Evolutionary conservation across 148 eudicot genomes (phyloP).

Genomic region (Vaccinium corymbosum): DNA sequence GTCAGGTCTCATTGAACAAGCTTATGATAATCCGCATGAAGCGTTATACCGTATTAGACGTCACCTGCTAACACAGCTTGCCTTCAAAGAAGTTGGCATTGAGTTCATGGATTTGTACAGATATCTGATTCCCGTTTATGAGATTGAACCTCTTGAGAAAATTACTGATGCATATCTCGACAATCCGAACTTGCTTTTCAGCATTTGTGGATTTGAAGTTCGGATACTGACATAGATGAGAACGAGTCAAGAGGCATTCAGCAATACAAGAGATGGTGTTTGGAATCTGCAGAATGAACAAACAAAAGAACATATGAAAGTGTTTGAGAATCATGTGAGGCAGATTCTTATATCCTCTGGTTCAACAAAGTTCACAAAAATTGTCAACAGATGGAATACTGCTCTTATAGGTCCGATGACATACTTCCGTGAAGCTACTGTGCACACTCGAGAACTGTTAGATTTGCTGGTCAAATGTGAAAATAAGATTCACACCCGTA

Average conservation of each 20-base stretch:
- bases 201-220: constrained; percentile 99
- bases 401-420: constrained; percentile 99
- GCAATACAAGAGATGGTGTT: constrained; percentile 92
- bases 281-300: constrained; percentile 99
- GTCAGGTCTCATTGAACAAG: constrained; percentile 96
- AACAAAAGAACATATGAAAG: constrained; percentile 97
- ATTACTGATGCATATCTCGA: constrained; percentile 73
- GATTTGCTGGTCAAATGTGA: constrained; percentile 97
- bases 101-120: constrained; percentile 99
- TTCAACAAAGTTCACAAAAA: constrained; percentile 90
- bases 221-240: constrained; percentile 85
- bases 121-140: constrained; percentile 94
- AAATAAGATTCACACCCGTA: constrained; percentile 96
- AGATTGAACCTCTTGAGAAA: constrained; percentile 98
- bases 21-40: constrained; percentile 99
- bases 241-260: constrained; percentile 97
- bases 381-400: constrained; percentile 94
- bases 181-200: constrained; percentile 91
- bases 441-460: constrained; percentile 92
- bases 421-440: constrained; percentile 98
- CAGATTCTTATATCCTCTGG: constrained; percentile 99
- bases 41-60: constrained; percentile 93
- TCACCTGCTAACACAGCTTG: constrained; percentile 92
- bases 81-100: constrained; percentile 97
- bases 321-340: constrained; percentile 94